Evolutionary conservation across 129 eudicot species (phyloP).

Genomic region (Glebionis coronaria): DNA sequence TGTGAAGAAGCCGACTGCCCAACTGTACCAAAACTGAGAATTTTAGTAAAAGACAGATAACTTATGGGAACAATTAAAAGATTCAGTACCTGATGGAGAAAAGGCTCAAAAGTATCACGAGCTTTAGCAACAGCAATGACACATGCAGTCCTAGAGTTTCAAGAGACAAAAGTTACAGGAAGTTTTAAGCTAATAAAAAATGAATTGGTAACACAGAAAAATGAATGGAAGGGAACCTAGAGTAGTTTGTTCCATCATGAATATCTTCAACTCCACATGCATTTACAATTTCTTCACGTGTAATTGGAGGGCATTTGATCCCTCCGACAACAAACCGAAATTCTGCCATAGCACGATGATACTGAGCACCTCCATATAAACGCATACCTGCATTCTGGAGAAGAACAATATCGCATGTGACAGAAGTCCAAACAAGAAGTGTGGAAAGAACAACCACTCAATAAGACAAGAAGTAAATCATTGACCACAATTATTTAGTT

Average conservation of each 20-base stretch:
- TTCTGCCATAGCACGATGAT: slow-evolving; percentile 99
- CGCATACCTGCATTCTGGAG: slow-evolving; percentile 97
- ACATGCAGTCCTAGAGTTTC: slow-evolving; percentile 79
- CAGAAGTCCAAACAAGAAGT: background rate
- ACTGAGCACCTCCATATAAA: slow-evolving; percentile 98
- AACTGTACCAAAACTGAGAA: slow-evolving; percentile 45
- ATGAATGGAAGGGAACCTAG: slow-evolving; percentile 42
- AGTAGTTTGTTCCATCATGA: slow-evolving; percentile 98
- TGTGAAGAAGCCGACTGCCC: slow-evolving; percentile 90
- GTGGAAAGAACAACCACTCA: background rate
- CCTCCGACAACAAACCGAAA: slow-evolving; percentile 99
- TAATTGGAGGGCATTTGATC: slow-evolving; percentile 89
- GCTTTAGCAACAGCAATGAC: slow-evolving; percentile 98
- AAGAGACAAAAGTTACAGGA: background rate
- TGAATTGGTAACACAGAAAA: slow-evolving; percentile 7
- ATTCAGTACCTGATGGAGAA: slow-evolving; percentile 74
- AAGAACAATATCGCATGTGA: background rate
- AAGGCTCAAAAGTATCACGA: slow-evolving; percentile 95
- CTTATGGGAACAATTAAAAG: slow-evolving; percentile 4
- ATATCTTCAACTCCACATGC: slow-evolving; percentile 99
- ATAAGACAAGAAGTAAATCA: background rate
- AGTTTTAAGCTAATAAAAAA: background rate
- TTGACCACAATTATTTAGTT: background rate
- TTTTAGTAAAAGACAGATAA: slow-evolving; percentile 5
- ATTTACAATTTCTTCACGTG: slow-evolving; percentile 99